Evolutionary conservation across 352 stramenopile species (phyloP).

Genomic region (Peronospora belbahrii): DNA sequence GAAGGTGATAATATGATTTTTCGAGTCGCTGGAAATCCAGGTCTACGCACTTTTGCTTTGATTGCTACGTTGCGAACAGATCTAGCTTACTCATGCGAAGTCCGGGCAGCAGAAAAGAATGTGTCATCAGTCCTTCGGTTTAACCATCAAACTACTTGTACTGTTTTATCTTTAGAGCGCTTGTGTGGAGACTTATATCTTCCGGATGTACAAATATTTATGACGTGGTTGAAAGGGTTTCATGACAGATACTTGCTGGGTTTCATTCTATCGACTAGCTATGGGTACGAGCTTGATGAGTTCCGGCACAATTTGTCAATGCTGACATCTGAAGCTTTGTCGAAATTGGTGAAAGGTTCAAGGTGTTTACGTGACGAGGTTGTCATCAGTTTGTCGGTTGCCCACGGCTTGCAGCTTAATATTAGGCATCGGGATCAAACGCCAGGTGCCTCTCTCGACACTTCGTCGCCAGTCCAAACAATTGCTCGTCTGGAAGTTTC

Average conservation of each 20-base stretch:
- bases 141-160: constrained; percentile 14
- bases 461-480: constrained; percentile 10
- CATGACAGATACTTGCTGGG: constrained; percentile 46
- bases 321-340: constrained; percentile 30
- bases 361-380: constrained; percentile 23
- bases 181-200: constrained; percentile 38
- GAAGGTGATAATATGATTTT: constrained; percentile 34
- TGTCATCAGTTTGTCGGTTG: constrained; percentile 18
- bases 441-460: constrained; percentile 7
- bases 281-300: constrained; percentile 46
- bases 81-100: constrained; percentile 28
- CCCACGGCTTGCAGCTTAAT: constrained; percentile 31
- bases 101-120: constrained; percentile 1
- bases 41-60: constrained; percentile 36
- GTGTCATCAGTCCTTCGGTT: constrained; percentile 13
- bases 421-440: constrained; percentile 35
- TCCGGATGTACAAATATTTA: constrained; percentile 30
- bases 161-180: constrained; percentile 24
- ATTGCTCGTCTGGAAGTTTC: constrained; percentile 30
- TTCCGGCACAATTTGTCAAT: constrained; percentile 52
- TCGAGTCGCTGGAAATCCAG: constrained; percentile 28
- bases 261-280: constrained; percentile 58
- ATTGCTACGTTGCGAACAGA: constrained; percentile 35
- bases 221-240: constrained; percentile 34
- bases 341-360: constrained; percentile 19